Conservation (phyloP, 495 filamentous ascomycete genomes). For the Aspergillus biplanus region DNA sequence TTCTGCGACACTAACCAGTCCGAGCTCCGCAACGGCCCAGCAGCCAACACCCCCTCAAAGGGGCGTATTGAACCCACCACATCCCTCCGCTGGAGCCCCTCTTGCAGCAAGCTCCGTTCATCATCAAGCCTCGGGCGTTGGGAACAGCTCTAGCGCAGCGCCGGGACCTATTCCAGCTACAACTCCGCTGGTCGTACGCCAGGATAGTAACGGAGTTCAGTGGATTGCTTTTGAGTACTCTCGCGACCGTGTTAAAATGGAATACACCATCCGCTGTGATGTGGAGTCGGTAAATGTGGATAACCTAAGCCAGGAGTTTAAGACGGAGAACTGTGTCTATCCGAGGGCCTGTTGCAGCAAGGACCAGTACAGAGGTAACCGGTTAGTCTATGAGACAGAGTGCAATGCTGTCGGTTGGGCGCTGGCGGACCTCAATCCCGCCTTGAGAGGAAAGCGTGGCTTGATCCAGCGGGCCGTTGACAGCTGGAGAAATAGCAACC, state of each 20-base stretch:
- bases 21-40: slow-evolving; percentile 49
- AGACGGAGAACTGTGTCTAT: slow-evolving; percentile 97
- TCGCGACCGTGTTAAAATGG: slow-evolving; percentile 97
- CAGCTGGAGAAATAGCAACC: slow-evolving; percentile 98
- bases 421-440: slow-evolving; percentile 87
- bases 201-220: slow-evolving; percentile 95
- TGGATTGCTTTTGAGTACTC: slow-evolving; percentile 99
- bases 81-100: slow-evolving; percentile 51
- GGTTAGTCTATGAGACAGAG: slow-evolving; percentile 94
- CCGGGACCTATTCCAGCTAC: slow-evolving; percentile 99
- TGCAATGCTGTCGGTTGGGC: slow-evolving; percentile 99
- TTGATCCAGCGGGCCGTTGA: slow-evolving; percentile 97
- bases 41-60: slow-evolving; percentile 45
- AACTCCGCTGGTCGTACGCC: slow-evolving; percentile 89
- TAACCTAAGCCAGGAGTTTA: slow-evolving; percentile 82
- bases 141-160: slow-evolving; percentile 82
- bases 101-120: slow-evolving; percentile 57
- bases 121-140: slow-evolving; percentile 42
- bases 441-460: slow-evolving; percentile 87
- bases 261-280: slow-evolving; percentile 97
- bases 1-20: slow-evolving; percentile 36
- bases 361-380: slow-evolving; percentile 93
- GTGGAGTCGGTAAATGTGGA: slow-evolving; percentile 96
- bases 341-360: slow-evolving; percentile 93
- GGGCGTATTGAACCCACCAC: slow-evolving; percentile 45